Evolutionary conservation across 2,329 filamentous ascomycete species (phyloP), one percentile per base, ranked within the genome.

Genomic region (Aspergillus aculeatus): DNA sequence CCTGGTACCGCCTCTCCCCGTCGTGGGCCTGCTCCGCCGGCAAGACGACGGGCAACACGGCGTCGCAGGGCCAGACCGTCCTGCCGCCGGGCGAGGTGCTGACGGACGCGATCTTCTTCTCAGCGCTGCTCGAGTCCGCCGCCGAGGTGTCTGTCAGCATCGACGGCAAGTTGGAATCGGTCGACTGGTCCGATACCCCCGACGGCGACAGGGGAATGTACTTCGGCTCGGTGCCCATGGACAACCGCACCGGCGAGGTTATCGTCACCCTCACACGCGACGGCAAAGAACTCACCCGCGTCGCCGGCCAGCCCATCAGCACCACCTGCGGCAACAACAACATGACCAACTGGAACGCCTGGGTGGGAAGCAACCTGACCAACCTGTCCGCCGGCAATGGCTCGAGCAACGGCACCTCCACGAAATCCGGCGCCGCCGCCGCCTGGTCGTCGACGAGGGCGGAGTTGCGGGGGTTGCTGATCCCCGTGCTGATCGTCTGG

Each of bases 271-370:
- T 76, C 9, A 62, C 59, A 6, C 63, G 73, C 11, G 58, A 63
- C 29, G 64, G 64, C 16, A 47, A 57, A 21, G 58, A 60, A 3
- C 52, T 72, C n/a, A 63, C 69, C 1, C 56, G 60, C 29, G 56
- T 75, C 44, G 54, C 63, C 9, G 72, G 71, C 1, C 57, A 58
- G 1, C 48, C 63, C 4, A 72, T 75, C 59, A 66, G 62, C 0
- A 63, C 56, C 2, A 53, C 44, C 5, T 75, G 74, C 57, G 38
- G n/a, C 38, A 24, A 49, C 7, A 54, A 58, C 3, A 65, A 63
- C 26, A 31, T 70, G 50, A 66, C 66, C 14, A 78, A 78, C 64
- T 77, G 66, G 63, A 78, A 78, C 64, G 69, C 75, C 5, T 75
- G 70, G 69, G 75, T 77, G 11, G 72, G 71, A n/a, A 69, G 61